Base-by-base conservation (phyloP, 2,329 filamentous ascomycete species). In the Colletotrichum sp. region DNA sequence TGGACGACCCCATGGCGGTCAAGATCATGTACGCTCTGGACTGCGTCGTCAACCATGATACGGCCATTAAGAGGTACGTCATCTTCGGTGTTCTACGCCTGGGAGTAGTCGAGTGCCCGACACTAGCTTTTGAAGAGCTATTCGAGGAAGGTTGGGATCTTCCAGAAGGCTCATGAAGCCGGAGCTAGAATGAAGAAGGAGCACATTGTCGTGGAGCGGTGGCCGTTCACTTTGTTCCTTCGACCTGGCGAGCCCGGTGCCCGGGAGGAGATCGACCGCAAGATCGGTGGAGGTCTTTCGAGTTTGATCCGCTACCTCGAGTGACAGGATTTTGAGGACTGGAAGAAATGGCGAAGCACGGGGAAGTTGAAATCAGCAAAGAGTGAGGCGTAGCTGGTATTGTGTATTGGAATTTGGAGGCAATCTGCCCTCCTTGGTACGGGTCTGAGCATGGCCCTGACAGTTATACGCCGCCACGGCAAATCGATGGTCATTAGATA, bases 331-430 rank as follows among this genome's bases (percentile, higher is more conserved):
- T 44, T 9, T 44, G 39, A n/a, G 39, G 18, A n/a, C 7, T 10
- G 39, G 9, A n/a, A n/a, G 9, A 9, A 44, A 6, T 6, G 0
- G 5, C 39, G 16, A 4, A 6, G 1, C 1, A 6, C 5, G 18
- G 18, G 18, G 39, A n/a, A 44, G 9, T 44, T 44, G 18, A 3
- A 4, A 12, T 12, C 18, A 10, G 0, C 39, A n/a, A 44, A 6
- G 3, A n/a, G 1, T 44, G 39, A 12, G 9, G 39, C 39, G 0
- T 44, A 0, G 39, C 39, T 44, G 0, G 18, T n/a, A n/a, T 44
- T 44, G 9, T n/a, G 9, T 12, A 44, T 6, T 44, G 5, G 1
- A 44, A 44, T 44, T 10, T 44, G 39, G 39, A n/a, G 39, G 9
- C 39, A 44, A 12, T 12, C 18, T 1, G 9, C 5, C 39, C 39